phyloP scores from a whole-genome alignment of 441 rosid genomes.

The Raphanus hybrid region DNA sequence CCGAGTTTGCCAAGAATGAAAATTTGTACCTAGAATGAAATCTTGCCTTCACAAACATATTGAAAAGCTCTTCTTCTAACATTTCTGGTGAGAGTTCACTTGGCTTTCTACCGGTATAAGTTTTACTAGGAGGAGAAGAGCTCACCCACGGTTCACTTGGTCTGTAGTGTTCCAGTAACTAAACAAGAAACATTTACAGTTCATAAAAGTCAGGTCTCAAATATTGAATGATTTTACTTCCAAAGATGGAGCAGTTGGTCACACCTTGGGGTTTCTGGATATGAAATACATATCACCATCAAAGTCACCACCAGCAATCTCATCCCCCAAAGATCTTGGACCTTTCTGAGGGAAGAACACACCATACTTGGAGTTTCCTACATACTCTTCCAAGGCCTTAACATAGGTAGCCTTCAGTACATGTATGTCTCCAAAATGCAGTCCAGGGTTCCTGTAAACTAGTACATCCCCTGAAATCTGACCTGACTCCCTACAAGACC shows the following conservation, averaged over 20 bases:
- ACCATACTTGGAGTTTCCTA: conserved; percentile 72
- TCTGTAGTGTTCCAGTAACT: conserved; percentile 64
- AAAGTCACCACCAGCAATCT: conserved; percentile 78
- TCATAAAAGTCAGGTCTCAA: conserved; percentile 1
- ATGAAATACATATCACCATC: conserved; percentile 84
- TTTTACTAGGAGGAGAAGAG: conserved; percentile 37
- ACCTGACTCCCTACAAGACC: conserved; percentile 57
- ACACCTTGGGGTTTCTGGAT: conserved; percentile 72
- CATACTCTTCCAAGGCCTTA: conserved; percentile 50
- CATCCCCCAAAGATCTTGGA: conserved; percentile 77
- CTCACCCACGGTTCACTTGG: conserved; percentile 65
- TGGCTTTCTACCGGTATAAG: conserved; percentile 41
- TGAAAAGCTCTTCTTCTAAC: conserved; percentile 68
- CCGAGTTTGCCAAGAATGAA: background rate
- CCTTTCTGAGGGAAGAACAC: conserved; percentile 77
- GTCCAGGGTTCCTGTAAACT: conserved; percentile 81
- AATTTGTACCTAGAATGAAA: conserved; percentile 59
- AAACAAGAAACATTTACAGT: conserved; percentile 16
- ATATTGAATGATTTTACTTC: background rate
- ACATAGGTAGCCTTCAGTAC: conserved; percentile 68
- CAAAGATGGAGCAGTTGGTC: background rate
- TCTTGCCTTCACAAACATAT: conserved; percentile 56
- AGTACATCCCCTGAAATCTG: conserved; percentile 77
- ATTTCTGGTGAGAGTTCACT: conserved; percentile 48
- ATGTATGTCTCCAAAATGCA: conserved; percentile 84